Percentiles rank a stretch among this genome's conserved stretches.
Evolutionary conservation across 805 yeast genomes (phyloP).

Genomic region (Candida saitoana): DNA sequence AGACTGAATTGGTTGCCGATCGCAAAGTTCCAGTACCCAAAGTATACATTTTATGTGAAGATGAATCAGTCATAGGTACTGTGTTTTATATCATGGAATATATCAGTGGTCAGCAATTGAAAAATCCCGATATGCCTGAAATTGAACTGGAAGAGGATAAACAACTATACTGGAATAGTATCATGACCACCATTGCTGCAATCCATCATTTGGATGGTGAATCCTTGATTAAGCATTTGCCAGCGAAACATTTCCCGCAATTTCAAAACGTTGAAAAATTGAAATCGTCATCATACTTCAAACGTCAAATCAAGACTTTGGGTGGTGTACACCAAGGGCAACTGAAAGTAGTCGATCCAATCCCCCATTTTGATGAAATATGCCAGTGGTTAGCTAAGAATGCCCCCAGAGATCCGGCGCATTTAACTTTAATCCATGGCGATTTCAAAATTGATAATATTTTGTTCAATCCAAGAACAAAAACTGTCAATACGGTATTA

Average conservation of each 20-base stretch:
- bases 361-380: slow-evolving; percentile 44
- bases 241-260: slow-evolving; percentile 43
- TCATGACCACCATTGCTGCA: slow-evolving; percentile 43
- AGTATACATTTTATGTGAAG: slow-evolving; percentile 51
- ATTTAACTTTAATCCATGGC: slow-evolving; percentile 54
- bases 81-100: slow-evolving; percentile 62
- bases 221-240: slow-evolving; percentile 39
- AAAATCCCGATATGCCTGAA: slow-evolving; percentile 46
- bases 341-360: slow-evolving; percentile 38
- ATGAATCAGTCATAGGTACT: slow-evolving; percentile 49
- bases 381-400: slow-evolving; percentile 38
- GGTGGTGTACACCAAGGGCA: slow-evolving; percentile 38
- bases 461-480: slow-evolving; percentile 52
- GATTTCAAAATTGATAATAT: slow-evolving; percentile 63
- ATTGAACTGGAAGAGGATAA: slow-evolving; percentile 20
- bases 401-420: slow-evolving; percentile 47
- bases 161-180: slow-evolving; percentile 42
- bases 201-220: slow-evolving; percentile 49
- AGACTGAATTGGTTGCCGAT: slow-evolving; percentile 9
- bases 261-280: slow-evolving; percentile 21
- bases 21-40: slow-evolving; percentile 51
- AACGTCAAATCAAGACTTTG: slow-evolving; percentile 50
- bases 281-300: slow-evolving; percentile 37
- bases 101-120: slow-evolving; percentile 53
- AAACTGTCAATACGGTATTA: slow-evolving; percentile 49